Evolutionary conservation across 2,329 filamentous ascomycete species (phyloP).

Genomic region (Didymella keratinophila): DNA sequence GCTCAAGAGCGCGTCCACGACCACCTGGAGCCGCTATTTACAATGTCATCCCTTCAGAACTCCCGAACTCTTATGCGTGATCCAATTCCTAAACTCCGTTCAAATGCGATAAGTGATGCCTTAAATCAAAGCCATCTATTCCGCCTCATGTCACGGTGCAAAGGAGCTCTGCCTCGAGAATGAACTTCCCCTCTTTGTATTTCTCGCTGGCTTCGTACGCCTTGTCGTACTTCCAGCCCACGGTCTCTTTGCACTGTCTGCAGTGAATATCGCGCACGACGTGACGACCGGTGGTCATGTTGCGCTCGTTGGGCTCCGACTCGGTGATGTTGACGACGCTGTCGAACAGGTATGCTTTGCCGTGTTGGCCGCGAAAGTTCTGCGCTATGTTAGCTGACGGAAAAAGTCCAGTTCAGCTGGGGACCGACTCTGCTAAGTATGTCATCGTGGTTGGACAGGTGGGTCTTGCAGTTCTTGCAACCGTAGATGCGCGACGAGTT

Average conservation of each 20-base stretch:
- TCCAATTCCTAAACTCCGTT: slow-evolving; percentile 30
- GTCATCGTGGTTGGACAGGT: slow-evolving; percentile 93
- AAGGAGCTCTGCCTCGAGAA: slow-evolving; percentile 89
- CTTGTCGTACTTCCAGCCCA: slow-evolving; percentile 99
- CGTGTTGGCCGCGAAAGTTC: slow-evolving; percentile 98
- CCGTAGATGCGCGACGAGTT: slow-evolving; percentile 87
- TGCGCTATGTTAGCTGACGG: slow-evolving; percentile 51
- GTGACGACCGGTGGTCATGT: slow-evolving; percentile 97
- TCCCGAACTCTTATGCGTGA: slow-evolving; percentile 16
- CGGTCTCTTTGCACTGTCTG: slow-evolving; percentile 87
- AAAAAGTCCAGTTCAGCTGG: neutral
- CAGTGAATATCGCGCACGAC: slow-evolving; percentile 93
- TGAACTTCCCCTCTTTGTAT: slow-evolving; percentile 99
- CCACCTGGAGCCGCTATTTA: slow-evolving; percentile 5
- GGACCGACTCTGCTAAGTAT: slow-evolving; percentile 86
- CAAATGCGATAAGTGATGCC: slow-evolving; percentile 28
- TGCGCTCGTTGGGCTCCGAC: slow-evolving; percentile 87
- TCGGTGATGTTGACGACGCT: slow-evolving; percentile 88
- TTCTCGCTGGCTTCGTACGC: slow-evolving; percentile 91
- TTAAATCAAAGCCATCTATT: neutral
- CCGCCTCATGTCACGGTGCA: slow-evolving; percentile 70
- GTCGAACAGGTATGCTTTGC: slow-evolving; percentile 97
- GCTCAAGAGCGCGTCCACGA: neutral
- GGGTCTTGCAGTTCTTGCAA: slow-evolving; percentile 92
- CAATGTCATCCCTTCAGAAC: neutral